phyloP scores from a whole-genome alignment of 345 rosid genomes.

The Aquilaria malaccensis region DNA sequence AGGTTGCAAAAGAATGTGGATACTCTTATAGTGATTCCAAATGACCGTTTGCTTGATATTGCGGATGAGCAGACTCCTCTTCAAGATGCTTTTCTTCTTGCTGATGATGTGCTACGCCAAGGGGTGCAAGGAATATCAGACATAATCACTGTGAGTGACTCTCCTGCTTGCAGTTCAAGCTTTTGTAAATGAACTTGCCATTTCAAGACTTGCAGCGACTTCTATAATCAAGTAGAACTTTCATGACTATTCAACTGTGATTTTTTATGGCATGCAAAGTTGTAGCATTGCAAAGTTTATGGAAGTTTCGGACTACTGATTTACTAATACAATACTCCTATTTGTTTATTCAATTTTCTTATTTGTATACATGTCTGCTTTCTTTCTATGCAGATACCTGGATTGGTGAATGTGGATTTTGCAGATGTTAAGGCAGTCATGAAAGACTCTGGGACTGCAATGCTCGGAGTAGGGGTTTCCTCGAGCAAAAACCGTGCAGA shows the following conservation, averaged over 20 bases:
- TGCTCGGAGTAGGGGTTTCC: conserved; percentile 99
- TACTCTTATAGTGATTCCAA: conserved; percentile 93
- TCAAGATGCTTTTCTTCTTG: conserved; percentile 98
- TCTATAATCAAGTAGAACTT: background rate
- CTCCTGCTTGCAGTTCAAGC: background rate
- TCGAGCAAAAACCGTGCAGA: conserved; percentile 98
- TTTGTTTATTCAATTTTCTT: background rate
- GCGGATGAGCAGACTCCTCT: conserved; percentile 97
- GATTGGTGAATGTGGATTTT: conserved; percentile 94
- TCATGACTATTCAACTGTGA: background rate
- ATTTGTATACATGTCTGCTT: background rate
- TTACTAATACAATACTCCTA: background rate
- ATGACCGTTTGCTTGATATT: conserved; percentile 92
- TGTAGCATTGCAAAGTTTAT: background rate
- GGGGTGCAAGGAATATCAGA: conserved; percentile 99
- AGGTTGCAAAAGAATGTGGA: conserved; percentile 93
- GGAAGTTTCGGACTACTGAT: background rate
- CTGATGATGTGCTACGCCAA: conserved; percentile 95
- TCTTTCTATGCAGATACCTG: conserved; percentile 65
- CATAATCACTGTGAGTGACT: conserved; percentile 74
- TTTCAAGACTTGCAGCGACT: background rate
- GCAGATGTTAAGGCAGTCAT: conserved; percentile 97
- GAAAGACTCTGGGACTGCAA: conserved; percentile 96
- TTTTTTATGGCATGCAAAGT: background rate
- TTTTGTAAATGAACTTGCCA: background rate